A percentile compares a stretch with the other conserved stretches of the same genome.
Evolutionary conservation across 306 rosid genomes (phyloP).

Genomic region (Cicer pinnatifidum): DNA sequence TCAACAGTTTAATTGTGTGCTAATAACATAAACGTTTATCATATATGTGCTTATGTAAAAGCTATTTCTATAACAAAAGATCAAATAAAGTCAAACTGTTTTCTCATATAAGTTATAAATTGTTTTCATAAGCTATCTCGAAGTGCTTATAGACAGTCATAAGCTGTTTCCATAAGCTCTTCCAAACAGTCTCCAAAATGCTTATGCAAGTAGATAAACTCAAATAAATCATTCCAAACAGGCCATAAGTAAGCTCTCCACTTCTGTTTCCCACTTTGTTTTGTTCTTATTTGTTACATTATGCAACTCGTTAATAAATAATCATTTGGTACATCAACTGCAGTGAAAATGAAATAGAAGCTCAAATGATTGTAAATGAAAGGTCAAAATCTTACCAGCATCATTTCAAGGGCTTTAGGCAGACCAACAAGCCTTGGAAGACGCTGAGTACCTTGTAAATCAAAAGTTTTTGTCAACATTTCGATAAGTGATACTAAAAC

Average conservation of each 20-base stretch:
- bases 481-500: constrained; percentile 28
- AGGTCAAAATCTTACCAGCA: constrained; percentile 67
- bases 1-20: too few species aligned
- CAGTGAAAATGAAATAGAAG: constrained; percentile 24
- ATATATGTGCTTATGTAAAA: too few species aligned
- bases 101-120: too few species aligned
- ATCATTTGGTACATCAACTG: constrained; percentile 9
- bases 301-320: constrained; percentile 3
- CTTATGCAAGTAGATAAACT: too few species aligned
- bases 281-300: constrained; percentile 2
- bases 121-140: too few species aligned
- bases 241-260: neutral
- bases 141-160: too few species aligned
- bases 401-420: constrained; percentile 83
- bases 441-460: constrained; percentile 84
- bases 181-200: too few species aligned
- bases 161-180: too few species aligned
- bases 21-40: too few species aligned
- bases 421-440: constrained; percentile 96
- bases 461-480: constrained; percentile 42
- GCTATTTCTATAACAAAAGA: too few species aligned
- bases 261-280: constrained; percentile 21
- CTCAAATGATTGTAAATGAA: constrained; percentile 12
- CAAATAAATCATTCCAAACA: too few species aligned
- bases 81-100: too few species aligned